Evolutionary conservation across 371 early-diverging fungal genomes (phyloP).

Genomic region (Mucor circinelloides): DNA sequence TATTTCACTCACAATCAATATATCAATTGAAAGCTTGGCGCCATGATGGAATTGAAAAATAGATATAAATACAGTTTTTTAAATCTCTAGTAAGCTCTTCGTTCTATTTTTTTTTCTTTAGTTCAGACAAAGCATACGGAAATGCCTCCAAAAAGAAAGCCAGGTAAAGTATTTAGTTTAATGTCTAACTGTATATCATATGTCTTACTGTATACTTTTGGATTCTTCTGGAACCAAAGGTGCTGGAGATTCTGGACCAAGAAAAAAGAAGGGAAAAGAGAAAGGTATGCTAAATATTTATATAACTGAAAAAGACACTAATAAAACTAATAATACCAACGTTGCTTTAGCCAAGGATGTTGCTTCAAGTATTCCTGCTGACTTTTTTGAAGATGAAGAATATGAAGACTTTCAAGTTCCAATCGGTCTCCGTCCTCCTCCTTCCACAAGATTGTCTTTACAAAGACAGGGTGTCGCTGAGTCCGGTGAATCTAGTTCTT

Average conservation of each 20-base stretch:
- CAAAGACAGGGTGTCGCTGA: neutral
- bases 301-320: neutral
- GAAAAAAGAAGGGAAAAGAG: neutral
- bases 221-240: neutral
- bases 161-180: neutral
- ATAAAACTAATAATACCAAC: neutral
- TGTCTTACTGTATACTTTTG: neutral
- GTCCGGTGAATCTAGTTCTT: conserved; percentile 5
- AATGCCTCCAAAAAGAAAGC: conserved; percentile 3
- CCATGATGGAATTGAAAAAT: too few species aligned
- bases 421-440: neutral
- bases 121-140: neutral
- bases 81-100: too few species aligned
- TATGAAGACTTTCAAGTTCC: neutral
- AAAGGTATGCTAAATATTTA: neutral
- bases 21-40: too few species aligned
- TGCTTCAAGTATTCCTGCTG: neutral
- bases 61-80: too few species aligned
- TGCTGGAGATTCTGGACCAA: neutral
- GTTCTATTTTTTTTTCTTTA: too few species aligned
- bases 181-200: neutral
- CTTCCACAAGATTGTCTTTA: neutral
- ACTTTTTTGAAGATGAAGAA: neutral
- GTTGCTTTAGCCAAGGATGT: neutral
- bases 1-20: too few species aligned